Evolutionary conservation across 441 rosid genomes (phyloP).

Genomic region (Hypseocharis bilobata): DNA sequence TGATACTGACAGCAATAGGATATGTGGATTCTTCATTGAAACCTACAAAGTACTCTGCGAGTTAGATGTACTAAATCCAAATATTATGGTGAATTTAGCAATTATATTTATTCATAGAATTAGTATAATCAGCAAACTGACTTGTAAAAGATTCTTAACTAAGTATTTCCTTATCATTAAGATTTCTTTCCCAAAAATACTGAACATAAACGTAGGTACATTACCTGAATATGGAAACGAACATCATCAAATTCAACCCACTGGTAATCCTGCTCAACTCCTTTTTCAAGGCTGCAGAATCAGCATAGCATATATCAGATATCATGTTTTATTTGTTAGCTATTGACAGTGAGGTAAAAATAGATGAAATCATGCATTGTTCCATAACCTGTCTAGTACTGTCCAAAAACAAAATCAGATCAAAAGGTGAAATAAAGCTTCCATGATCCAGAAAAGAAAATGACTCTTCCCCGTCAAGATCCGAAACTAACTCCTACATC

Average conservation of each 20-base stretch:
- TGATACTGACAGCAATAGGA: conserved; percentile 59
- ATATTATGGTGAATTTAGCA: not conserved
- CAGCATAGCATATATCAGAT: not conserved
- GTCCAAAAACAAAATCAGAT: too few relatives aligned
- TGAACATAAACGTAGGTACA: not conserved
- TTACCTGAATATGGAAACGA: conserved; percentile 87
- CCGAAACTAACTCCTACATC: too few relatives aligned
- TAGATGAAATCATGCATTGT: too few relatives aligned
- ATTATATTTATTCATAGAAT: not conserved
- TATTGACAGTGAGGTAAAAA: too few relatives aligned
- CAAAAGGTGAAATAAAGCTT: too few relatives aligned
- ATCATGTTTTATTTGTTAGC: not conserved
- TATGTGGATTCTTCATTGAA: conserved; percentile 66
- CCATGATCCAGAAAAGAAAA: too few relatives aligned
- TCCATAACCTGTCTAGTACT: too few relatives aligned
- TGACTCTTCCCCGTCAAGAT: too few relatives aligned
- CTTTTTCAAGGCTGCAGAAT: conserved; percentile 64
- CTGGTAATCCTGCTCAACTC: conserved; percentile 70
- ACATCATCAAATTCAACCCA: conserved; percentile 91
- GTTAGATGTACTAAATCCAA: conserved; percentile 17
- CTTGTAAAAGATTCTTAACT: not conserved
- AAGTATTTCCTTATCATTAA: not conserved
- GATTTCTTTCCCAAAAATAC: not conserved
- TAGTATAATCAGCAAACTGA: not conserved
- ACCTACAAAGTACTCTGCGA: conserved; percentile 35